These are phyloP conservation scores for Raffaelea arxii DNA, from an alignment of 2,329 filamentous ascomycete species.

Conservation along the genomic window DNA sequence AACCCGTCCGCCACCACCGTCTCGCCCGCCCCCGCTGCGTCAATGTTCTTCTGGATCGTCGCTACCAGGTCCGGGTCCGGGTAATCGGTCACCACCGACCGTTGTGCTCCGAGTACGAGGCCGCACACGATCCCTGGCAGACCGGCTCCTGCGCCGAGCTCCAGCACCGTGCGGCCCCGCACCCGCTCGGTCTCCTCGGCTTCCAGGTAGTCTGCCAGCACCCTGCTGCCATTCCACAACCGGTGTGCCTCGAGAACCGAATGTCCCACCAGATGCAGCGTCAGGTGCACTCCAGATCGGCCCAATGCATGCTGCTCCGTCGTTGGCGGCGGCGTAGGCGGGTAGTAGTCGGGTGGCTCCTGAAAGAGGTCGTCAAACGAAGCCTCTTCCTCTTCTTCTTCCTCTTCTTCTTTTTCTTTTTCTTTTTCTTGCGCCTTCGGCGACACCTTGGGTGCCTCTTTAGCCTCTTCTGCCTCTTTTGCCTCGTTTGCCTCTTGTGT, in stretches of 20 bases:
- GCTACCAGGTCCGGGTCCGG: conserved; percentile 74
- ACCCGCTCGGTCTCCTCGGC: conserved; percentile 36
- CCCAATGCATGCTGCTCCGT: conserved; percentile 59
- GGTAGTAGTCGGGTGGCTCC: conserved; percentile 73
- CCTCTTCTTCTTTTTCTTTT: neutral
- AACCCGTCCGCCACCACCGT: conserved; percentile 54
- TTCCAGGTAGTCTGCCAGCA: conserved; percentile 72
- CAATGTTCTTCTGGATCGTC: conserved; percentile 70
- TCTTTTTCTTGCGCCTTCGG: no score
- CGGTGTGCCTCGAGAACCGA: conserved; percentile 83
- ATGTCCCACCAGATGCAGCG: conserved; percentile 58
- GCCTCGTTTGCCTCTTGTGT: no score
- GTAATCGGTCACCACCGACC: conserved; percentile 78
- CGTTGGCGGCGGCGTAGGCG: conserved; percentile 66
- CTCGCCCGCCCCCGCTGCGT: conserved; percentile 24
- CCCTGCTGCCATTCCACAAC: conserved; percentile 82
- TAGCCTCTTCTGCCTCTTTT: no score
- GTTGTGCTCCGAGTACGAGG: conserved; percentile 55
- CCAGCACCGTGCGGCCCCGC: conserved; percentile 62
- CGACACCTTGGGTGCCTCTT: no score
- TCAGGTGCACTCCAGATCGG: conserved; percentile 44
- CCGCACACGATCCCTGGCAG: conserved; percentile 73
- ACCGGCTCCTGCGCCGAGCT: conserved; percentile 82
- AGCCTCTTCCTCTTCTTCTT: neutral
- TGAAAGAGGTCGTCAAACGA: conserved; percentile 43